Evolutionary conservation across 116 monocot genomes (phyloP).

Genomic region (Zostera marina): DNA sequence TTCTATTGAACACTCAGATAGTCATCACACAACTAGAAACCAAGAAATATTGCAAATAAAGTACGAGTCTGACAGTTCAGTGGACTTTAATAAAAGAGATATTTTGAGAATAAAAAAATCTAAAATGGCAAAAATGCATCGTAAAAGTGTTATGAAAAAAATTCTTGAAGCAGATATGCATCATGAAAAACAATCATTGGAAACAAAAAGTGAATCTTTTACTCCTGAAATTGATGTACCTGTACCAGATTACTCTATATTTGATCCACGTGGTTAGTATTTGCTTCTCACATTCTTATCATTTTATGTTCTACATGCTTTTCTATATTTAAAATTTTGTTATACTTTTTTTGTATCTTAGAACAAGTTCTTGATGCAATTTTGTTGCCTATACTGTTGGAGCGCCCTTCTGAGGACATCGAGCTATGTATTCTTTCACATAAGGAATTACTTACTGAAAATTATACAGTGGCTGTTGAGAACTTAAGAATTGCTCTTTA

Average conservation of each 20-base stretch:
- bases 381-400: slow-evolving; percentile 48
- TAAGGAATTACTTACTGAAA: slow-evolving; percentile 30
- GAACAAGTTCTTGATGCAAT: slow-evolving; percentile 32
- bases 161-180: neutral
- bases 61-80: slow-evolving; percentile 41
- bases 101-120: neutral
- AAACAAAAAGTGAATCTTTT: slow-evolving; percentile 4
- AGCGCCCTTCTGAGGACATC: slow-evolving; percentile 15
- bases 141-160: neutral
- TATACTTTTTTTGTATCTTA: neutral
- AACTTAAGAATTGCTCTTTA: slow-evolving; percentile 47
- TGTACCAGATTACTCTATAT: slow-evolving; percentile 28
- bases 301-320: neutral
- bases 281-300: neutral
- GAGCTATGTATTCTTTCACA: slow-evolving; percentile 20
- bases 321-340: neutral
- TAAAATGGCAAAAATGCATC: neutral
- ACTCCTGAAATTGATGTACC: slow-evolving; percentile 4
- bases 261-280: slow-evolving; percentile 38
- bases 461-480: slow-evolving; percentile 39
- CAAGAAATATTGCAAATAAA: neutral
- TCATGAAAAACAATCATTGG: slow-evolving; percentile 13
- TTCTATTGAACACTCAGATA: neutral
- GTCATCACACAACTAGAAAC: slow-evolving; percentile 15
- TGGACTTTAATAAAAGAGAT: slow-evolving; percentile 24